Evolutionary conservation across 2,329 filamentous ascomycete species (phyloP), one percentile per base, ranked within the genome.

Genomic region (Talaromyces sp.): DNA sequence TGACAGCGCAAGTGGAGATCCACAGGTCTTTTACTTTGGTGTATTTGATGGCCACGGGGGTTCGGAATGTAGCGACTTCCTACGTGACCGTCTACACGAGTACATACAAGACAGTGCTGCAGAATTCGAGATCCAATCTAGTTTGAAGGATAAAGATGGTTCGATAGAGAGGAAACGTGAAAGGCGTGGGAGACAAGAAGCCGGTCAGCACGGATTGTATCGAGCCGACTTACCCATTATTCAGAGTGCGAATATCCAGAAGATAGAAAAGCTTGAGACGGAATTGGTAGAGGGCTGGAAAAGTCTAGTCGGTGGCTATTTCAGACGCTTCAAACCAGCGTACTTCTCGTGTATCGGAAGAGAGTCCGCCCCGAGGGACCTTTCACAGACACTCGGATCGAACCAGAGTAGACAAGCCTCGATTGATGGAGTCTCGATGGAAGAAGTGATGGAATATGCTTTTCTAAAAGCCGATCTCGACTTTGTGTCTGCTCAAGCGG

Each of bases 41-140:
- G 88, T 98, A 1, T 99, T 98, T 73, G 95, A 99, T 77, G 95
- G 95, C 2, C 95, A 99, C 79, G 95, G 95, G 10, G 95, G 95
- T 22, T 85, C 82, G 22, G 91, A 97, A 75, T 98, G 95, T 77
- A 93, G 92, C 66, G 88, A 90, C 19, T 98, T 97, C 71, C 78
- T 98, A 69, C 85, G 88, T 65, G 91, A 97, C 66, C 87, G 90
- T 73, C 80, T 99, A 66, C 95, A 97, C 75, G 86, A 87, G 10
- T 98, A 97, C 75, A 88, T 99, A 41, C 94, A 99, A 77, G 85
- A 92, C 69, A 87, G 92, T 0, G 91, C 92, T 0, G 82, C 83
- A 64, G 83, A 88, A 19, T 96, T 98, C 73, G 89, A 90, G 67
- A 80, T 97, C 33, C 82, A 87, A 71, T 96, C 91, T 71, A 96